Evolutionary conservation across 371 early-diverging fungal genomes (phyloP).

Genomic region (Mucor lusitanicus): DNA sequence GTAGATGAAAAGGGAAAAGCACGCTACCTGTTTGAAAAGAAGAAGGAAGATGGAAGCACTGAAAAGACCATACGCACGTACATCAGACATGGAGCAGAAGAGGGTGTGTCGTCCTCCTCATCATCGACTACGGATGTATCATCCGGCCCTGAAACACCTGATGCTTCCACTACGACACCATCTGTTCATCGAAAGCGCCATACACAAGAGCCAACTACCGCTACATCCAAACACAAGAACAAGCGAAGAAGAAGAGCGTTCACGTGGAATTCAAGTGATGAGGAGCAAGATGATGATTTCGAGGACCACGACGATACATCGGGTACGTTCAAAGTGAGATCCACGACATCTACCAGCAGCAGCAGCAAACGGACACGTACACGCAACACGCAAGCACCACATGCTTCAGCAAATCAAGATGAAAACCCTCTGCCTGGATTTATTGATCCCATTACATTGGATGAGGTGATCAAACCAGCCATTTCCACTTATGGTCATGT

Average conservation of each 20-base stretch:
- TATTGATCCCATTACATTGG: conserved; percentile 92
- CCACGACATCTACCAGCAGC: conserved; percentile 7
- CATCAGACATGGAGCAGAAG: conserved; percentile 52
- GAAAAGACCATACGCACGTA: conserved; percentile 79
- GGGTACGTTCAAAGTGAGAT: conserved; percentile 61
- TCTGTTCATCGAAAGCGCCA: not conserved
- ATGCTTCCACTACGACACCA: not conserved
- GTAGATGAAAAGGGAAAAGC: conserved; percentile 87
- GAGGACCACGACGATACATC: conserved; percentile 66
- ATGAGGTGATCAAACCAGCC: conserved; percentile 89
- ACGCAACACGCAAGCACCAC: conserved; percentile 14
- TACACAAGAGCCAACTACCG: conserved; percentile 7
- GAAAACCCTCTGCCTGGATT: conserved; percentile 89
- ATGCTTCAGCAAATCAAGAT: conserved; percentile 30
- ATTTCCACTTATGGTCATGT: conserved; percentile 96
- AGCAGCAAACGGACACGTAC: conserved; percentile 19
- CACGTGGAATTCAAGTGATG: conserved; percentile 28
- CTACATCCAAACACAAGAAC: not conserved
- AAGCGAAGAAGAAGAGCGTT: conserved; percentile 46
- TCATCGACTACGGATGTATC: not conserved
- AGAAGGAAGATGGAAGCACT: conserved; percentile 76
- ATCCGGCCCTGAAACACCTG: not conserved
- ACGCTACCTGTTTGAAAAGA: conserved; percentile 84
- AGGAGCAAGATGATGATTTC: conserved; percentile 54
- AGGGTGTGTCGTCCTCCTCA: conserved; percentile 4